A percentile compares a stretch with the other conserved stretches of the same genome.
phyloP scores from a whole-genome alignment of 352 stramenopile genomes.

The Pythium brachiatum region DNA sequence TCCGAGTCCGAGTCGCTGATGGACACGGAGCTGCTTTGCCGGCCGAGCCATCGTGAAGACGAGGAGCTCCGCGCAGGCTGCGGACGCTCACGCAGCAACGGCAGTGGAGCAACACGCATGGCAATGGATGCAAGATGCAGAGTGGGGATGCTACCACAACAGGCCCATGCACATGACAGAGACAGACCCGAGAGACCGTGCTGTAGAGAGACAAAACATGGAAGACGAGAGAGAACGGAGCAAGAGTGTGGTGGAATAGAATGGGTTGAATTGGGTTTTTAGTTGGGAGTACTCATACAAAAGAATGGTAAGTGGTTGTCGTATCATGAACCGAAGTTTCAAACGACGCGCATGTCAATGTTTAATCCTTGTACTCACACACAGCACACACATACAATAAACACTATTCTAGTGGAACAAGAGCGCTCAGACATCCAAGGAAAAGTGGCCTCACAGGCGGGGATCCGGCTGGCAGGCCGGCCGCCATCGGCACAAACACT shows the following conservation, averaged over 20 bases:
- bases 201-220: no score
- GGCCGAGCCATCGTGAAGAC: not conserved
- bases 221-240: not conserved
- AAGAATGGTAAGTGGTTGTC: conserved; percentile 36
- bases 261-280: not conserved
- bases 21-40: not conserved
- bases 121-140: not conserved
- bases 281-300: conserved; percentile 31
- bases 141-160: not conserved
- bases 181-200: not conserved
- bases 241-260: not conserved
- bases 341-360: conserved; percentile 35
- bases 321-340: conserved; percentile 32
- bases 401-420: not conserved
- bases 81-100: not conserved
- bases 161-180: not conserved
- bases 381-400: not conserved
- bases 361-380: conserved; percentile 32
- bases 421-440: conserved; percentile 50
- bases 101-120: conserved; percentile 13
- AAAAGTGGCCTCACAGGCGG: conserved; percentile 59
- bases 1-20: not conserved
- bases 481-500: conserved; percentile 79
- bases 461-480: conserved; percentile 50
- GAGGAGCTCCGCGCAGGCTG: not conserved